These are phyloP conservation scores for Naganishia randhawae DNA, from an alignment of 768 basidiomycete species.

Conservation along the genomic window DNA sequence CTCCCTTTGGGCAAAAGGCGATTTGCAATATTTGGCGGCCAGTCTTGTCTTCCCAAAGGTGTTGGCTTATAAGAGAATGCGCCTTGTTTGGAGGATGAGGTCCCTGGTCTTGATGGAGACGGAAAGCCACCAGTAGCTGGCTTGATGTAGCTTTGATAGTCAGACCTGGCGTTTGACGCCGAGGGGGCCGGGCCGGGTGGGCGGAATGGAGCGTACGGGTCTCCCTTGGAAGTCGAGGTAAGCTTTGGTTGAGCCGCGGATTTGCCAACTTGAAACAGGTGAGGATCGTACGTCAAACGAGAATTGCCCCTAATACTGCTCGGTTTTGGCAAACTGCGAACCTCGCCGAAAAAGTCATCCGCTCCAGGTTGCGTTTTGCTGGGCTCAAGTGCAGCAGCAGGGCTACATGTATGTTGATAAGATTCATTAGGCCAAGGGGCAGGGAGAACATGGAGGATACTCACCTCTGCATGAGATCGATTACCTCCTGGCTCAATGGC, in stretches of 20 bases:
- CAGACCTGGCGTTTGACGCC: background rate
- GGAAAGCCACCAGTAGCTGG: conserved; percentile 17
- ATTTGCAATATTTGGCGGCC: conserved; percentile 17
- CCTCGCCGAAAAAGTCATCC: conserved; percentile 12
- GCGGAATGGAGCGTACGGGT: conserved; percentile 9
- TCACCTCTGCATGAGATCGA: conserved; percentile 10
- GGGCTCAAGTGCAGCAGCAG: background rate
- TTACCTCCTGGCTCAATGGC: background rate
- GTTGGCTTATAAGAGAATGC: conserved; percentile 6
- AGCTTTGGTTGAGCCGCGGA: conserved; percentile 1
- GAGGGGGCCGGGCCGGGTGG: background rate
- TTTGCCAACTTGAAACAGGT: background rate
- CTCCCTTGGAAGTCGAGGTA: background rate
- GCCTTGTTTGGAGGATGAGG: background rate
- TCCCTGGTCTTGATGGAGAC: background rate
- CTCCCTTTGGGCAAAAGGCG: background rate
- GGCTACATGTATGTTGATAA: background rate
- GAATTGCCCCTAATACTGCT: conserved; percentile 19
- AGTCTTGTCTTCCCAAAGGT: conserved; percentile 3
- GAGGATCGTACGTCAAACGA: conserved; percentile 8
- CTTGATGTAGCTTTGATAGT: conserved; percentile 19
- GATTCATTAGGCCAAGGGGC: background rate
- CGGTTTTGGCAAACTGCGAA: conserved; percentile 14
- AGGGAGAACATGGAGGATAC: too few species aligned
- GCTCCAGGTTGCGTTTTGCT: conserved; percentile 6